A percentile compares a stretch with the other conserved stretches of the same genome.
Conservation (phyloP, 805 yeast genomes). For the Sugiyamaella chiloensis region DNA sequence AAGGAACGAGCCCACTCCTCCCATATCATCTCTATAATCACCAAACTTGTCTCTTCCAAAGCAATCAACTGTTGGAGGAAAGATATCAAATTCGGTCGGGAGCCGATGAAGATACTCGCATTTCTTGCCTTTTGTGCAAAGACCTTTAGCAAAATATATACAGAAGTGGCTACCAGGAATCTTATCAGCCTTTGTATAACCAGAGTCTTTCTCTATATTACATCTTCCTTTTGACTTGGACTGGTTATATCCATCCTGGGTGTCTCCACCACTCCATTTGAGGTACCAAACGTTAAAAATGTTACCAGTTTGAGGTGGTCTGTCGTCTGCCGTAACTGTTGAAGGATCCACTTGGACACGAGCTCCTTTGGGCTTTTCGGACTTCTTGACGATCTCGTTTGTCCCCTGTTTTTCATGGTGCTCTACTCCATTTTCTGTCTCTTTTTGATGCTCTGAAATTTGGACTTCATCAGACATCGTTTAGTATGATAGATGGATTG, state of each 20-base stretch:
- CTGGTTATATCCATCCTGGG: constrained; percentile 38
- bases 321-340: constrained; percentile 50
- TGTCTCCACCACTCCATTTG: constrained; percentile 76
- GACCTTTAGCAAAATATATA: constrained; percentile 82
- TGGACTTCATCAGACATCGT: too few relatives aligned
- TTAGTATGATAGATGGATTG: too few relatives aligned
- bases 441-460: too few relatives aligned
- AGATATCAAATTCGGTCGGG: constrained; percentile 59
- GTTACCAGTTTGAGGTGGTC: constrained; percentile 78
- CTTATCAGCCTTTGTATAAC: constrained; percentile 67
- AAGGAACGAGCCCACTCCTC: constrained; percentile 83
- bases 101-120: constrained; percentile 78
- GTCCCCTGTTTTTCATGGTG: background rate
- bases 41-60: constrained; percentile 87
- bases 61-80: constrained; percentile 71
- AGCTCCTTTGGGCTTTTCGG: constrained; percentile 40
- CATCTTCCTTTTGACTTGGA: constrained; percentile 57
- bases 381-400: background rate
- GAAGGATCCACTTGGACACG: constrained; percentile 70
- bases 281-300: constrained; percentile 85
- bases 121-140: constrained; percentile 72
- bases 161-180: constrained; percentile 56
- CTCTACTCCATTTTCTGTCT: background rate
- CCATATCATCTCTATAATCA: constrained; percentile 87
- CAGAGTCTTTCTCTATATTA: constrained; percentile 60